phyloP scores from a whole-genome alignment of 1,284 basidiomycete species.

The Boletellus sp. region DNA sequence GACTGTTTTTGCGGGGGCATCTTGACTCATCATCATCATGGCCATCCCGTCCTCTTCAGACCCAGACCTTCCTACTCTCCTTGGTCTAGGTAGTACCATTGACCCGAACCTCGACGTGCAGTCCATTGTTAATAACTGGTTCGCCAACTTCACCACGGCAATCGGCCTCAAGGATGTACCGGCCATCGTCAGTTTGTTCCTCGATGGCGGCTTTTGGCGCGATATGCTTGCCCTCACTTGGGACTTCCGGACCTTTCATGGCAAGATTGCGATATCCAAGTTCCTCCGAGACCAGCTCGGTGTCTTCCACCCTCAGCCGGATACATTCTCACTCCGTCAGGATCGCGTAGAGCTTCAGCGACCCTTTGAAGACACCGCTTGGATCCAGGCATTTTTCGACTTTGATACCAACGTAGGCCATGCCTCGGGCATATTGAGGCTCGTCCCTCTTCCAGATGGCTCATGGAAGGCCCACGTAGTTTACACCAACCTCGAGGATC shows the following conservation, averaged over 20 bases:
- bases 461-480: slow-evolving; percentile 30
- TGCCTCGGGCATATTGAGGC: slow-evolving; percentile 18
- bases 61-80: slow-evolving; percentile 23
- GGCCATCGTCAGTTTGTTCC: slow-evolving; percentile 32
- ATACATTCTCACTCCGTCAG: slow-evolving; percentile 26
- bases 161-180: slow-evolving; percentile 20
- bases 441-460: slow-evolving; percentile 16
- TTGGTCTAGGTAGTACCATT: slow-evolving; percentile 18
- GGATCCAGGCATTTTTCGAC: slow-evolving; percentile 22
- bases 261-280: slow-evolving; percentile 39
- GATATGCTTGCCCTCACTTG: slow-evolving; percentile 61
- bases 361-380: slow-evolving; percentile 18
- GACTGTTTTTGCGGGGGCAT: neutral
- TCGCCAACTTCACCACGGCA: slow-evolving; percentile 22
- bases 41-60: neutral
- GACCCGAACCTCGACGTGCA: slow-evolving; percentile 18
- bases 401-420: slow-evolving; percentile 26
- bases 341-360: slow-evolving; percentile 25
- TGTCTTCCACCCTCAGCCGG: slow-evolving; percentile 20
- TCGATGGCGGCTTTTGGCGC: slow-evolving; percentile 52
- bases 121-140: slow-evolving; percentile 19
- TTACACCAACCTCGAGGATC: slow-evolving; percentile 45
- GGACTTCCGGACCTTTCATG: slow-evolving; percentile 48
- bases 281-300: slow-evolving; percentile 38
- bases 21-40: slow-evolving; percentile 15